Base-by-base conservation (phyloP, 495 filamentous ascomycete genomes). In the Penicillium lividum region DNA sequence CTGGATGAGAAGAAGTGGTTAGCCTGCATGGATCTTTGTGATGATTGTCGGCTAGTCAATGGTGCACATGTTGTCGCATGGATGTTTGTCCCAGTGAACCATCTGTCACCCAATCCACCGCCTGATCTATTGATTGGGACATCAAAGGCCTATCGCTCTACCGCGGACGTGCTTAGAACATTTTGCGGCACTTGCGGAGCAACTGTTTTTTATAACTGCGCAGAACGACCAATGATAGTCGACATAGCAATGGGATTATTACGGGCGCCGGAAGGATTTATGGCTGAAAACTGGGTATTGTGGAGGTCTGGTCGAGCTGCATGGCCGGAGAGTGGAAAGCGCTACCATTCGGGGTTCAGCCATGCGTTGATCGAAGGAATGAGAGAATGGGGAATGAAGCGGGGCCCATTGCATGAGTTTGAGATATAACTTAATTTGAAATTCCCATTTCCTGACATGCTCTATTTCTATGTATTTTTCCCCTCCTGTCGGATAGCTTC, bases 161-260 rank as follows among this genome's bases (percentile, higher is more conserved):
- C 74, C 1, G 56, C 71, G 22, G 77, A 68, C 22, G 76, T 81
- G 0, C 68, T 75, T 44, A 69, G 82, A 7, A 81, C 80, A 25
- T 83, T 82, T 59, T 86, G 84, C 64, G 63, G 71, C 8, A 67
- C 56, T 4, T 86, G 84, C 59, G 81, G 81, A 10, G 80, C 82
- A 1, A 71, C 66, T 10, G 72, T 82, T 6, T 84, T 85, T 45
- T 85, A 76, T 60, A 71, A 64, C 7, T 63, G 59, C 16, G 73
- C 76, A 18, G 68, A 67, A 7, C 64, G 81, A 49, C 70, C 73
- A 1, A 64, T 73, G 3, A 65, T 83, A 29, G 71, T 84, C 0
- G 80, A 84, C 59, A 64, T 86, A 2, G 79, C 79, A 6, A 64
- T 76, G 8, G 84, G 83, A 0, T 59, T 85, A 38, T 50, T 85